A percentile compares a stretch with the other conserved stretches of the same genome.
Conservation (phyloP, 371 early-diverging fungal genomes). For the Apophysomyces elegans region DNA sequence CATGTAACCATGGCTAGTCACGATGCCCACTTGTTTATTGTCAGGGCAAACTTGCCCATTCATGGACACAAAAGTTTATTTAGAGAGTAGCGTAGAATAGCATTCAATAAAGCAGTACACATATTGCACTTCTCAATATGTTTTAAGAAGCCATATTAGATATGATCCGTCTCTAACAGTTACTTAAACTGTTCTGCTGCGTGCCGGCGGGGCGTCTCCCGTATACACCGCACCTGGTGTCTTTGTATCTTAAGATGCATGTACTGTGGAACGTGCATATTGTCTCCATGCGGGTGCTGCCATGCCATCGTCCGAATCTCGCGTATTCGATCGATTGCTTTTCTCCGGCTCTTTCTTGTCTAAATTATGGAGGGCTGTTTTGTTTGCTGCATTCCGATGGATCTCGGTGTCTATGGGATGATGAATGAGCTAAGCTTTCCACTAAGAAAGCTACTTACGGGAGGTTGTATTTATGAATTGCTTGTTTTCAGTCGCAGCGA, state of each 20-base stretch:
- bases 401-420: too few species aligned
- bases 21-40: too few species aligned
- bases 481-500: too few species aligned
- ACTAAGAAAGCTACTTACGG: too few species aligned
- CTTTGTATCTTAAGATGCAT: background rate
- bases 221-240: too few species aligned
- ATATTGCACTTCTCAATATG: background rate
- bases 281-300: background rate
- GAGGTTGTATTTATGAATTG: too few species aligned
- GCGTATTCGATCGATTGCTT: background rate
- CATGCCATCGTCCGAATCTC: background rate
- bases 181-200: too few species aligned
- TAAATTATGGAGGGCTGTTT: background rate
- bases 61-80: background rate
- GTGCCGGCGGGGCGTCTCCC: too few species aligned
- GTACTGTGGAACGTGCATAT: constrained; percentile 4
- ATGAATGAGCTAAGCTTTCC: too few species aligned
- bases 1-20: too few species aligned
- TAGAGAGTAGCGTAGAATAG: background rate
- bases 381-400: background rate
- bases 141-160: background rate
- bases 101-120: background rate
- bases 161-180: too few species aligned
- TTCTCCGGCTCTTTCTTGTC: background rate
- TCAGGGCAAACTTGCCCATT: too few species aligned